phyloP scores from a whole-genome alignment of 1,284 basidiomycete genomes.

The Meira nashicola region DNA sequence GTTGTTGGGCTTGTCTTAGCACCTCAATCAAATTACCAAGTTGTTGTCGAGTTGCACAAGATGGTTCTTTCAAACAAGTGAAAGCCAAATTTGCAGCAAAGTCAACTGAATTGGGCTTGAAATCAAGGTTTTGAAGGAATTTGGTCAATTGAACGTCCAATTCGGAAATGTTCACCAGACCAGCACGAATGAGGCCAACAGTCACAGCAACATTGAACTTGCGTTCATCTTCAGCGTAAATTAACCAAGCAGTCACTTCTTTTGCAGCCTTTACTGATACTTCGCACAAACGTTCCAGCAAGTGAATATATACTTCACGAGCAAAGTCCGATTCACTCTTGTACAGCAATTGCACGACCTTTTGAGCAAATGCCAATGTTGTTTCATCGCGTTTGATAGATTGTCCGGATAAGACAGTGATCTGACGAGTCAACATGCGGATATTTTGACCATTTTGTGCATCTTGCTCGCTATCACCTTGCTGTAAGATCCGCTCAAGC shows the following conservation, averaged over 20 bases:
- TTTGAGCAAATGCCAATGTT: slow-evolving; percentile 86
- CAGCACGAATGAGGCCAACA: slow-evolving; percentile 75
- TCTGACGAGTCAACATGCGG: slow-evolving; percentile 73
- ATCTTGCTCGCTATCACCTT: slow-evolving; percentile 27
- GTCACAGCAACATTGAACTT: slow-evolving; percentile 96
- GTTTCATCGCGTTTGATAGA: slow-evolving; percentile 76
- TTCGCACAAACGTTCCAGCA: slow-evolving; percentile 84
- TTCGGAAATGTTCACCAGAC: slow-evolving; percentile 71
- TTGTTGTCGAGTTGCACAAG: slow-evolving; percentile 69
- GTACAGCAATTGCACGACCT: slow-evolving; percentile 64
- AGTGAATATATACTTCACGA: slow-evolving; percentile 65
- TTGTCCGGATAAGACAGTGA: slow-evolving; percentile 72
- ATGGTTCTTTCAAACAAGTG: slow-evolving; percentile 73
- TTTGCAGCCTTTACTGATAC: slow-evolving; percentile 86
- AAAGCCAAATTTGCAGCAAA: slow-evolving; percentile 80
- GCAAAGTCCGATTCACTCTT: slow-evolving; percentile 41
- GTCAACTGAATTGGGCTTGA: slow-evolving; percentile 70
- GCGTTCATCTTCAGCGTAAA: slow-evolving; percentile 88
- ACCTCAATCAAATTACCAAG: slow-evolving; percentile 79
- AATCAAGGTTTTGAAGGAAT: slow-evolving; percentile 65
- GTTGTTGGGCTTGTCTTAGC: slow-evolving; percentile 61
- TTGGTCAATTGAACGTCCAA: slow-evolving; percentile 90
- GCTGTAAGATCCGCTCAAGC: slow-evolving; percentile 41
- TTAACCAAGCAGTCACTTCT: slow-evolving; percentile 93
- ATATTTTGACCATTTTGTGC: slow-evolving; percentile 60